These are phyloP conservation scores for Aspergillus felis DNA, from an alignment of 2,329 filamentous ascomycete genomes.

Conservation along the genomic window DNA sequence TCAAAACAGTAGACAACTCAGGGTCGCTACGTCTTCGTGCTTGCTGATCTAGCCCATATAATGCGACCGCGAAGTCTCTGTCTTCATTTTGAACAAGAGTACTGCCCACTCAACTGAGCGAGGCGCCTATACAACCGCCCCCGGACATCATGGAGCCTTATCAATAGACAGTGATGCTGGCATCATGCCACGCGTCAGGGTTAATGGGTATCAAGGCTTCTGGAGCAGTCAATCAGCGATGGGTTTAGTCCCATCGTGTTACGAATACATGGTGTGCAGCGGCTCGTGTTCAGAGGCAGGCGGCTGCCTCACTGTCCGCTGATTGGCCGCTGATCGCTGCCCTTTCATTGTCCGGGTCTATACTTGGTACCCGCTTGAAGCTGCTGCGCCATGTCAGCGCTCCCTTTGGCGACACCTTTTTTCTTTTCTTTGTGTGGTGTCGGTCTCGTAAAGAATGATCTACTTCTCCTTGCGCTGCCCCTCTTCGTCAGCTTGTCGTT, in stretches of 20 bases:
- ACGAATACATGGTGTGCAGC: not conserved
- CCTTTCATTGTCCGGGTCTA: not conserved
- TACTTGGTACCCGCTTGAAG: constrained; percentile 5
- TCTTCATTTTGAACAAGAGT: not conserved
- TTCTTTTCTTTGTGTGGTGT: constrained; percentile 1
- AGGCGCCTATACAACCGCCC: not conserved
- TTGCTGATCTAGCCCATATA: not conserved
- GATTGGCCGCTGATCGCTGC: not conserved
- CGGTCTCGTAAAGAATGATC: not conserved
- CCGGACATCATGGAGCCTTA: not conserved
- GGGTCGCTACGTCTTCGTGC: not conserved
- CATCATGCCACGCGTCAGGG: not conserved
- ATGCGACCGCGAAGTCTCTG: not conserved
- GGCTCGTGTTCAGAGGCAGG: not conserved
- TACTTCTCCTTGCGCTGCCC: constrained; percentile 2
- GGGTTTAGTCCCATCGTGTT: not conserved
- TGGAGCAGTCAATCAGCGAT: not conserved
- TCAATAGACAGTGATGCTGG: not conserved
- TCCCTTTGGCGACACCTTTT: not conserved
- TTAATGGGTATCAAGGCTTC: too few relatives aligned
- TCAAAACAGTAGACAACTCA: not conserved
- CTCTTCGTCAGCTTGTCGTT: not conserved
- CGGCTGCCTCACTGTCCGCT: not conserved
- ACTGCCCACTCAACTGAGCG: not conserved
- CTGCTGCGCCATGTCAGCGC: constrained; percentile 21